Percentiles rank a stretch among this genome's conserved stretches.
Conservation (phyloP, 805 yeast genomes). For the Nakazawaea populi region DNA sequence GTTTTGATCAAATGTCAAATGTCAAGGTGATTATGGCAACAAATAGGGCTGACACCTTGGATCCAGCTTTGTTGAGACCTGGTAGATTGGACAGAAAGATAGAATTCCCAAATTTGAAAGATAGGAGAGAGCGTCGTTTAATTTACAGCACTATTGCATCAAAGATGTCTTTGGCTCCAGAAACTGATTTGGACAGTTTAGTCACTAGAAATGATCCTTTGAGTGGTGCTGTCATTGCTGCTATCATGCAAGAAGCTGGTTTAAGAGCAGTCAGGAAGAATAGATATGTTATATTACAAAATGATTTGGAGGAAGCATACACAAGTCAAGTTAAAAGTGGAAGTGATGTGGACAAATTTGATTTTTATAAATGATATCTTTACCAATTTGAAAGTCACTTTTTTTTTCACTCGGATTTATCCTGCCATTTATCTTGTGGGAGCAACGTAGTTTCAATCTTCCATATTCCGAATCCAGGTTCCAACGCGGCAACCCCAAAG, state of each 20-base stretch:
- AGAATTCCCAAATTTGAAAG: conserved; percentile 94
- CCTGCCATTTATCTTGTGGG: background rate
- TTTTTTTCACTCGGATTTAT: background rate
- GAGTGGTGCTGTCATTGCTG: conserved; percentile 97
- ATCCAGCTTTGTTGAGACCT: conserved; percentile 96
- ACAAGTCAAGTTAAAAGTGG: conserved; percentile 95
- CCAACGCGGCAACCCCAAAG: conserved; percentile 32
- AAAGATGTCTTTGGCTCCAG: conserved; percentile 98
- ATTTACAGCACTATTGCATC: conserved; percentile 93
- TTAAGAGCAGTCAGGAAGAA: conserved; percentile 97
- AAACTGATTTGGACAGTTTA: conserved; percentile 90
- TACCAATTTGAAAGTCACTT: background rate
- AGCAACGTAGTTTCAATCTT: conserved; percentile 13
- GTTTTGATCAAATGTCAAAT: conserved; percentile 91
- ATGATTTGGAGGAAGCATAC: conserved; percentile 97
- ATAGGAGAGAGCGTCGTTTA: conserved; percentile 95
- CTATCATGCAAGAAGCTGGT: conserved; percentile 99
- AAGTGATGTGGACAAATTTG: conserved; percentile 93
- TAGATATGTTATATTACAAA: conserved; percentile 92
- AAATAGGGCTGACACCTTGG: conserved; percentile 97
- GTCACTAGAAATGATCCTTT: conserved; percentile 94
- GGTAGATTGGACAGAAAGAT: conserved; percentile 98
- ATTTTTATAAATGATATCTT: conserved; percentile 70
- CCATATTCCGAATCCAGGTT: conserved; percentile 64
- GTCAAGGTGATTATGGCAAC: conserved; percentile 99